Evolutionary conservation across 2,329 filamentous ascomycete species (phyloP).

Genomic region (Diaporthe citri): DNA sequence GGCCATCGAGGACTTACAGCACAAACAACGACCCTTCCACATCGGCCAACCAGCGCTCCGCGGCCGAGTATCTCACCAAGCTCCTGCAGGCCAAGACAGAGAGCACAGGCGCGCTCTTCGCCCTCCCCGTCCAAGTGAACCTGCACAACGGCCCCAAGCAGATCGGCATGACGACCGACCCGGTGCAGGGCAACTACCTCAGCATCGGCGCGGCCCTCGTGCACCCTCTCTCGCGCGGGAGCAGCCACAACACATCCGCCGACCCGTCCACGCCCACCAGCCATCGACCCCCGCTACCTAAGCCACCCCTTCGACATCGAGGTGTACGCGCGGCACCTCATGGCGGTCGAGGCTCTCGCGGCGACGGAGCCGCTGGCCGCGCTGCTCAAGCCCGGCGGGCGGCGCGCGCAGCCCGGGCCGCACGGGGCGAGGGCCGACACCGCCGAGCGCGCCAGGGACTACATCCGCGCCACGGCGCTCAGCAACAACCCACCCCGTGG

Average conservation of each 20-base stretch:
- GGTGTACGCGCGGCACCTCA: constrained; percentile 56
- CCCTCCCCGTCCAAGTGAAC: not conserved
- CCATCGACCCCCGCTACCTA: constrained; percentile 68
- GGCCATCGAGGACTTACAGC: not conserved
- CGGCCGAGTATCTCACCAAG: not conserved
- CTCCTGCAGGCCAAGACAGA: not conserved
- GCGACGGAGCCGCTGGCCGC: constrained; percentile 9
- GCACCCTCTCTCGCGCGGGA: constrained; percentile 70
- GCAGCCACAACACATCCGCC: constrained; percentile 65
- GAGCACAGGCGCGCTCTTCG: not conserved
- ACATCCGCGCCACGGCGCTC: constrained; percentile 6
- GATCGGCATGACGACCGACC: not conserved
- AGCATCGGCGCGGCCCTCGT: not conserved
- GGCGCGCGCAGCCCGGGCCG: not conserved
- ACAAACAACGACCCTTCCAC: not conserved
- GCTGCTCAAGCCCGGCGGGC: constrained; percentile 5
- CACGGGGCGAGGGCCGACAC: not conserved
- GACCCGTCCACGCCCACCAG: constrained; percentile 56
- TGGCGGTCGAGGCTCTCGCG: constrained; percentile 50
- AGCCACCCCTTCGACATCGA: constrained; percentile 67
- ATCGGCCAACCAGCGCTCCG: not conserved
- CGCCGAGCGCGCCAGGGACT: constrained; percentile 1
- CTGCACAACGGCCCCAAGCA: not conserved
- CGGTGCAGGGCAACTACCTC: not conserved
- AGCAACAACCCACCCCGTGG: constrained; percentile 5